Evolutionary conservation across 495 filamentous ascomycete species (phyloP).

Genomic region (Cladorrhinum samala): DNA sequence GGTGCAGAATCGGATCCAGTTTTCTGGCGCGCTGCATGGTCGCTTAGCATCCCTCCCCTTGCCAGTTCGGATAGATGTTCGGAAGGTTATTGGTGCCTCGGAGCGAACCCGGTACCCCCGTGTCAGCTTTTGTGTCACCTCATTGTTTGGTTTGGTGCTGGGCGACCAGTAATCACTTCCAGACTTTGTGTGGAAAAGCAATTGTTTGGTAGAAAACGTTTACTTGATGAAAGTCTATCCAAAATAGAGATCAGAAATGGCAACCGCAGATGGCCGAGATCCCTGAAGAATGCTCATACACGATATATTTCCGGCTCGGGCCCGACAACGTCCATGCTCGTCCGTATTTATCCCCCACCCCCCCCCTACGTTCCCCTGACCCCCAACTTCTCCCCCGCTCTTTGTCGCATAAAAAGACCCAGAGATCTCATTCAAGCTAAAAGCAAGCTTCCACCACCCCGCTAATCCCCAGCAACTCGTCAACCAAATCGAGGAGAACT

Average conservation of each 20-base stretch:
- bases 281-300: background rate
- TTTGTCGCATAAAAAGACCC: too few relatives aligned
- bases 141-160: background rate
- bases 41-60: background rate
- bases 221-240: background rate
- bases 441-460: constrained; percentile 16
- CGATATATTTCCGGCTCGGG: background rate
- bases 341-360: too few relatives aligned
- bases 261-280: too few relatives aligned
- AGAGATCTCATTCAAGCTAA: too few relatives aligned
- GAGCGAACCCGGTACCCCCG: background rate
- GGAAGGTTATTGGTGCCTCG: background rate
- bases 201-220: too few relatives aligned
- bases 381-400: too few relatives aligned
- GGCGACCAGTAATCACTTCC: too few relatives aligned
- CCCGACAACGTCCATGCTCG: too few relatives aligned
- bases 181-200: too few relatives aligned
- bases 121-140: background rate
- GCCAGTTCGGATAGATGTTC: background rate
- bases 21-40: too few relatives aligned
- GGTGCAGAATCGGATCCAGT: background rate
- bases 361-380: too few relatives aligned
- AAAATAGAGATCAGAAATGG: background rate
- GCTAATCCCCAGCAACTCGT: constrained; percentile 13
- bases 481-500: constrained; percentile 8